Evolutionary conservation across 805 yeast species (phyloP).

Genomic region (Kodamaea jinghongensis): DNA sequence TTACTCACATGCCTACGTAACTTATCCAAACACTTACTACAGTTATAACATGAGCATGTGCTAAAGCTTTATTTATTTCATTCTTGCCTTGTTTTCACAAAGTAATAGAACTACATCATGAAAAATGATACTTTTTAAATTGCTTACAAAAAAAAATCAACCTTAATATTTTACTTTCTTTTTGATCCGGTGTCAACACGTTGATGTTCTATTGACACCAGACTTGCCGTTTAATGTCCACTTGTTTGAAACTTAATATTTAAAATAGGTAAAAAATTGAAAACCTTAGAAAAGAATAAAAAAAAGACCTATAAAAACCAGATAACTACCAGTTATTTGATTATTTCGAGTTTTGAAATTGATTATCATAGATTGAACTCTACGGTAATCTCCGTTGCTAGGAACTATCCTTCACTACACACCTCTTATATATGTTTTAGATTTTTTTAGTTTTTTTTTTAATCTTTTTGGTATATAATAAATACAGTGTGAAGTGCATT

Average conservation of each 20-base stretch:
- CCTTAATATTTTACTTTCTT: slow-evolving; percentile 2
- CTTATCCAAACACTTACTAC: slow-evolving; percentile 37
- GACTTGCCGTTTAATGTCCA: too few relatives aligned
- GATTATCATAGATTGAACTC: too few relatives aligned
- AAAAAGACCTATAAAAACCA: too few relatives aligned
- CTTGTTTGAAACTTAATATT: too few relatives aligned
- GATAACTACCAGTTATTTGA: too few relatives aligned
- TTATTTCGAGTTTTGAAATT: too few relatives aligned
- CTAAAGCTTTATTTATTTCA: slow-evolving; percentile 5
- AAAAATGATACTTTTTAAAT: slow-evolving; percentile 2
- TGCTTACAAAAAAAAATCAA: slow-evolving; percentile 3
- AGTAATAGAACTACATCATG: slow-evolving; percentile 1
- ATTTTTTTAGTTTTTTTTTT: slow-evolving; percentile 5
- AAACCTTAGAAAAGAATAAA: too few relatives aligned
- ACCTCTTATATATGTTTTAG: too few relatives aligned
- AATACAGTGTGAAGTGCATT: neutral
- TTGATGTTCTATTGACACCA: too few relatives aligned
- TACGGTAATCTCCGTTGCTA: too few relatives aligned
- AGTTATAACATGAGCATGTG: slow-evolving; percentile 30
- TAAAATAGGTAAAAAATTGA: too few relatives aligned
- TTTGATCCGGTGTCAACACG: neutral
- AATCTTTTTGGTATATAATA: neutral
- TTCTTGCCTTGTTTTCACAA: slow-evolving; percentile 1
- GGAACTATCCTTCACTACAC: too few relatives aligned
- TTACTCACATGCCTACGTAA: slow-evolving; percentile 21